phyloP scores from a whole-genome alignment of 1,139 yeast genomes.

The Scheffersomyces quercinus region DNA sequence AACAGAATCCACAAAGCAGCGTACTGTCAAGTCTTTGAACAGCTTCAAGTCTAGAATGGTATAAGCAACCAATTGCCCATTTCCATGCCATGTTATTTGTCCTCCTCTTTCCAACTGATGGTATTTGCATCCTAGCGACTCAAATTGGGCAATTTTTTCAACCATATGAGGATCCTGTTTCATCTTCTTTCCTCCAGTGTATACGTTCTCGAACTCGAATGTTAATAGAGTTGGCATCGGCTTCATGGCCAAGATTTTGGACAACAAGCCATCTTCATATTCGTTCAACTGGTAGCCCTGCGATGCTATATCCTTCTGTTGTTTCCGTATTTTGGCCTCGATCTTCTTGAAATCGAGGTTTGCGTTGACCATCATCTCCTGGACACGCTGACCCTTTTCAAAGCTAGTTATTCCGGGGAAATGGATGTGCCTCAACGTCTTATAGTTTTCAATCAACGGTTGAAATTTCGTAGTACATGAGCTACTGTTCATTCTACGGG shows the following conservation, averaged over 20 bases:
- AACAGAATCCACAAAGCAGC: constrained; percentile 70
- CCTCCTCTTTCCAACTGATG: constrained; percentile 93
- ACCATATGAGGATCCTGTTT: constrained; percentile 44
- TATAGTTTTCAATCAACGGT: constrained; percentile 36
- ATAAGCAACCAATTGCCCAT: constrained; percentile 90
- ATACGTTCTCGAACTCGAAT: constrained; percentile 80
- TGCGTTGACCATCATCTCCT: constrained; percentile 59
- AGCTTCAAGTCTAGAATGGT: constrained; percentile 73
- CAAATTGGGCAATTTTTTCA: constrained; percentile 39
- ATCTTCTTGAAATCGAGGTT: constrained; percentile 63
- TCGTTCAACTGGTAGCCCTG: constrained; percentile 46
- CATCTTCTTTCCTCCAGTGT: constrained; percentile 87
- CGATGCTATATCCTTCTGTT: constrained; percentile 32
- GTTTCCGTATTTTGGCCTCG: constrained; percentile 47
- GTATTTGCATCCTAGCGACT: constrained; percentile 44
- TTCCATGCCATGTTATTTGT: constrained; percentile 94
- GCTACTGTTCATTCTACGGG: no score
- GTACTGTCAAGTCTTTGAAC: constrained; percentile 60
- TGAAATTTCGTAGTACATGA: constrained; percentile 23
- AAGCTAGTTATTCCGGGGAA: constrained; percentile 59
- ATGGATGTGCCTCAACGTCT: constrained; percentile 60
- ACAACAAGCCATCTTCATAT: constrained; percentile 46
- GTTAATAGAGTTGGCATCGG: constrained; percentile 69
- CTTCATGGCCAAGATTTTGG: constrained; percentile 49
- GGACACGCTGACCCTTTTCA: constrained; percentile 59